Percentiles rank a stretch among this genome's conserved stretches.
Conservation (phyloP, 192 early-diverging fungal genomes). For the Funneliformis geosporum region DNA sequence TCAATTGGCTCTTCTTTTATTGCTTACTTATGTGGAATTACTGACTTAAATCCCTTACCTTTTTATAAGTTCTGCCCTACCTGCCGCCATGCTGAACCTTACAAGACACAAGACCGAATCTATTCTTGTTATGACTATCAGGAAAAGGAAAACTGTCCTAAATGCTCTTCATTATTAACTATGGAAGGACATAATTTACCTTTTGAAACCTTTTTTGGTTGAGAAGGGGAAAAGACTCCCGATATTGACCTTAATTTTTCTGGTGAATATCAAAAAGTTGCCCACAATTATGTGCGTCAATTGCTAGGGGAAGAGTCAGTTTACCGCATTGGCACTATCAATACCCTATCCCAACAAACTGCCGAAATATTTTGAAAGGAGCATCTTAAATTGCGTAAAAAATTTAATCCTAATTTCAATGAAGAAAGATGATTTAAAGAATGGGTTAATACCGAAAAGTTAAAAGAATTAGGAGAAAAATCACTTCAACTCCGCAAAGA, state of each 20-base stretch:
- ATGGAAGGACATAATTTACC: conserved; percentile 19
- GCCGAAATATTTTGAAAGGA: conserved; percentile 9
- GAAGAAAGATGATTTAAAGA: too few relatives aligned
- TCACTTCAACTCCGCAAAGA: too few relatives aligned
- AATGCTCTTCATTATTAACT: neutral
- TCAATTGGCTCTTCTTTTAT: conserved; percentile 7
- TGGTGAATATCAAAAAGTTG: conserved; percentile 1
- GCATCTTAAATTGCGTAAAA: neutral
- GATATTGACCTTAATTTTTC: conserved; percentile 22
- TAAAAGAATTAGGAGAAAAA: too few relatives aligned
- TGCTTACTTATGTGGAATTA: conserved; percentile 1
- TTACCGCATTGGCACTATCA: conserved; percentile 12
- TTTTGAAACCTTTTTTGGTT: conserved; percentile 19
- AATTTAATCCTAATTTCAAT: conserved; percentile 10
- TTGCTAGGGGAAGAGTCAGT: neutral
- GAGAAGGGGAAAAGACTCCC: conserved; percentile 8
- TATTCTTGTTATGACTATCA: conserved; percentile 12
- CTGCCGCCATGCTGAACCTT: neutral
- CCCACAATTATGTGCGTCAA: neutral
- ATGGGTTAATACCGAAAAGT: too few relatives aligned
- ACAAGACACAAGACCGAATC: neutral
- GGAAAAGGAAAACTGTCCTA: neutral
- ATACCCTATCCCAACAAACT: conserved; percentile 7
- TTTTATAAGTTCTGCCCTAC: neutral
- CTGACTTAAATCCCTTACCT: neutral